phyloP scores from a whole-genome alignment of 768 basidiomycete genomes.

The Obba rivulosa region DNA sequence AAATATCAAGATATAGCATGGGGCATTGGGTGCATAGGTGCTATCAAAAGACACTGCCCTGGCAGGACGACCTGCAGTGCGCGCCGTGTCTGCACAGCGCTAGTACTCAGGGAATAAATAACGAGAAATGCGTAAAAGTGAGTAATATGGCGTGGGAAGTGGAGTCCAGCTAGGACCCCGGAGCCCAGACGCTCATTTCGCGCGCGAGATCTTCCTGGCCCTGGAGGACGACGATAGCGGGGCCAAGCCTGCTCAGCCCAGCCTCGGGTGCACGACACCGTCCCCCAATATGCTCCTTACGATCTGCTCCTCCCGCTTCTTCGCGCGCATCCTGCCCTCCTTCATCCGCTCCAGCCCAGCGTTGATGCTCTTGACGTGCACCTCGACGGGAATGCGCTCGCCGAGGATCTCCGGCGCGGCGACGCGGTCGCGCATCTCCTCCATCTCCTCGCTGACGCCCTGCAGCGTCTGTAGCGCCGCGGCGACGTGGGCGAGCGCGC shows the following conservation, averaged over 20 bases:
- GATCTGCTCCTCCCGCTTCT: constrained; percentile 36
- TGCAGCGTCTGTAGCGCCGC: constrained; percentile 57
- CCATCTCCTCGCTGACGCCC: constrained; percentile 67
- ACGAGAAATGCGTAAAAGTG: too few relatives aligned
- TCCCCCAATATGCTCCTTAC: constrained; percentile 19
- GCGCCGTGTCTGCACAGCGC: too few relatives aligned
- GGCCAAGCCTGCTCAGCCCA: too few relatives aligned
- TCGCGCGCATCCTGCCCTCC: constrained; percentile 50
- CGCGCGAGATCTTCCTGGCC: too few relatives aligned
- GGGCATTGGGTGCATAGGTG: too few relatives aligned
- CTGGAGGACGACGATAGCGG: not conserved
- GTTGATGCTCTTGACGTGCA: constrained; percentile 71
- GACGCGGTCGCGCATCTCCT: constrained; percentile 69
- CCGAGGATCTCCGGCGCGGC: constrained; percentile 61
- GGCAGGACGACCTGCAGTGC: too few relatives aligned
- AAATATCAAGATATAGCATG: too few relatives aligned
- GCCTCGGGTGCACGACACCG: not conserved
- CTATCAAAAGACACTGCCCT: too few relatives aligned
- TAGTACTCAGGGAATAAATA: too few relatives aligned
- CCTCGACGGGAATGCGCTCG: constrained; percentile 58
- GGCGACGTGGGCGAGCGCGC: constrained; percentile 62
- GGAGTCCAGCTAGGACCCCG: too few relatives aligned
- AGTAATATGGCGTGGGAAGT: too few relatives aligned
- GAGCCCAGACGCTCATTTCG: too few relatives aligned
- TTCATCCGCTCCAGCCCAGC: constrained; percentile 56